Base-by-base conservation (phyloP, 1,284 basidiomycete species). In the Mycena sp. region DNA sequence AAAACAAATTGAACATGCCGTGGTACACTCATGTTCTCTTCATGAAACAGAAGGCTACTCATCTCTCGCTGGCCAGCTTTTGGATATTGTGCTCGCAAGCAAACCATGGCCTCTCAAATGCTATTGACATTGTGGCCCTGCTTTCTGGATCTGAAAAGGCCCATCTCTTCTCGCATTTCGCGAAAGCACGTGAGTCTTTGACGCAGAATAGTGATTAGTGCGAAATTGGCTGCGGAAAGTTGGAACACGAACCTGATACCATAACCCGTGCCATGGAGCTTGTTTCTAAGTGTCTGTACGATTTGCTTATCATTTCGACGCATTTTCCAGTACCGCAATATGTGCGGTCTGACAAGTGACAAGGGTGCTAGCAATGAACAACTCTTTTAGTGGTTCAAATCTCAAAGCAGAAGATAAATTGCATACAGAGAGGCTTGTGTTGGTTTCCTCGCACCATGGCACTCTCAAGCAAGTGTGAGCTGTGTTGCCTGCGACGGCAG, bases 241-340 rank as follows among this genome's bases (percentile, higher is more conserved):
- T 19, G 7, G n/a, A 29, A 50, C 32, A 50, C 48, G 7, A 10
- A 50, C 48, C 48, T 25, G 19, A 50, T 7, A 7, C 48, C 48
- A 19, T 50, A 29, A 11, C 26, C 7, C 7, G 19, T 29, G 6
- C 7, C 12, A 29, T 50, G 12, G 28, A 50, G 12, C 12, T 50
- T 10, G 19, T 50, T 32, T 11, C 7, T 50, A 19, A 50, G 48
- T 25, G 17, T 10, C 9, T 10, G 9, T 7, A 50, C 10, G 26
- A 50, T 50, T 26, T 50, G 21, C 10, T 6, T 26, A 19, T 50
- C 48, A 25, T 11, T 50, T 25, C 6, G 12, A 7, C 48, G 48
- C 48, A 50, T 50, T 10, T 50, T 50, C 48, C 48, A 50, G 26
- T 50, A 50, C 19, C 32, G 32, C n/a, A n/a, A n/a, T n/a, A n/a